phyloP scores from a whole-genome alignment of 2,329 filamentous ascomycete species.

The Geosmithia morbida region DNA sequence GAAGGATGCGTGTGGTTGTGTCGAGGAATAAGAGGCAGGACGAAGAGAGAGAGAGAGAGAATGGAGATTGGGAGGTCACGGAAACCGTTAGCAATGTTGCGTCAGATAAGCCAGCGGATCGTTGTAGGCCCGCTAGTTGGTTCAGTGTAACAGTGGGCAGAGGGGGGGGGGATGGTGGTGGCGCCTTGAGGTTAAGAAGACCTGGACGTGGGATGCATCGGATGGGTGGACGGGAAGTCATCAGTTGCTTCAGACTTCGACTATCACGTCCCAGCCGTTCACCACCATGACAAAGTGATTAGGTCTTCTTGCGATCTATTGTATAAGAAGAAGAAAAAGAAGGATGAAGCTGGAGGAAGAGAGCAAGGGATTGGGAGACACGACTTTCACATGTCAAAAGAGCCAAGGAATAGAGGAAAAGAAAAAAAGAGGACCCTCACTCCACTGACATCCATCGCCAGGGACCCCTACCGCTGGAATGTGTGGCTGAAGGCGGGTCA shows the following conservation, averaged over 20 bases:
- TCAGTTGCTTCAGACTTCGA: no score
- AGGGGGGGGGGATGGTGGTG: no score
- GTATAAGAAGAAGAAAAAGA: no score
- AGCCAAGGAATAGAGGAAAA: neutral
- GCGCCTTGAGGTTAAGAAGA: no score
- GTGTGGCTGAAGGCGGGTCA: slow-evolving; percentile 1
- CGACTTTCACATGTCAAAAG: slow-evolving; percentile 6
- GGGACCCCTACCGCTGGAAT: neutral
- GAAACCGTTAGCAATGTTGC: neutral
- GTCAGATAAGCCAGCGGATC: neutral
- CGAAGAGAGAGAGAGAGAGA: neutral
- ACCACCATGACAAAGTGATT: no score
- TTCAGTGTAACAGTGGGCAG: neutral
- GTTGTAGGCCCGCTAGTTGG: neutral
- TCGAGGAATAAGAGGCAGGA: neutral
- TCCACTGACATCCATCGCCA: neutral
- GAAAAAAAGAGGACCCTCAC: neutral
- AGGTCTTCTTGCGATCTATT: no score
- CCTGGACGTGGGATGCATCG: no score
- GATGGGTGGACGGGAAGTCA: no score
- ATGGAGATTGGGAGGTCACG: neutral
- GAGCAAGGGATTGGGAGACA: no score
- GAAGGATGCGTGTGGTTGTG: no score
- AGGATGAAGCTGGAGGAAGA: no score
- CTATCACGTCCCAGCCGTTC: no score